Evolutionary conservation across 2,329 filamentous ascomycete genomes (phyloP).

Genomic region (Lecanicillium sp.): DNA sequence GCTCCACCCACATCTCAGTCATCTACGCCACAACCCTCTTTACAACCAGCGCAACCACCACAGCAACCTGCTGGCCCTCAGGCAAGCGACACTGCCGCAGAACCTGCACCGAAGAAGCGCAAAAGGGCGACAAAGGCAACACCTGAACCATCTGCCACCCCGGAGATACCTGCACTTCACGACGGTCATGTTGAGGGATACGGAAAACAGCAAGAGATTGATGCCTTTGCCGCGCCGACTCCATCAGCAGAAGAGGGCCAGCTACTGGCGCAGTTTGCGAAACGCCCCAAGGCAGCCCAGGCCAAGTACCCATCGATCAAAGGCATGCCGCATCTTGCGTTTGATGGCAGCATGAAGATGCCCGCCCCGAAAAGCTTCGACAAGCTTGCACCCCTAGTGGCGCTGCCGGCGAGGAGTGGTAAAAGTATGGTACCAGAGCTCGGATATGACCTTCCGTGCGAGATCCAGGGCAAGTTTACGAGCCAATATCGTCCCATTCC

Average conservation of each 20-base stretch:
- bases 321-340: slow-evolving; percentile 30
- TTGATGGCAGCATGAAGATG: slow-evolving; percentile 31
- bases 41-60: slow-evolving; percentile 11
- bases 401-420: slow-evolving; percentile 30
- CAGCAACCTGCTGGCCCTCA: slow-evolving; percentile 6
- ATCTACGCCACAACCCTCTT: slow-evolving; percentile 8
- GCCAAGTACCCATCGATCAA: slow-evolving; percentile 29
- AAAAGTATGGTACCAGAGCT: slow-evolving; percentile 30
- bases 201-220: slow-evolving; percentile 27
- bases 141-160: slow-evolving; percentile 11
- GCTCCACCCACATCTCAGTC: slow-evolving; percentile 2
- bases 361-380: slow-evolving; percentile 37
- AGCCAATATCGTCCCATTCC: slow-evolving; percentile 31
- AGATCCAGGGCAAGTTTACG: slow-evolving; percentile 35
- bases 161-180: not conserved
- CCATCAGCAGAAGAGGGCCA: slow-evolving; percentile 26
- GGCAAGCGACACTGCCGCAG: not conserved
- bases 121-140: slow-evolving; percentile 4
- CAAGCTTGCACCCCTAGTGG: slow-evolving; percentile 34
- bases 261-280: slow-evolving; percentile 29
- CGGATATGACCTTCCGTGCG: slow-evolving; percentile 31
- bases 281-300: slow-evolving; percentile 28
- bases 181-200: slow-evolving; percentile 22
- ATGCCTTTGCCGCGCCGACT: slow-evolving; percentile 21
- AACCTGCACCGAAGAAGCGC: slow-evolving; percentile 1